These are phyloP conservation scores for Xanthoconium purpureum DNA, from an alignment of 768 basidiomycete genomes.

Conservation along the genomic window DNA sequence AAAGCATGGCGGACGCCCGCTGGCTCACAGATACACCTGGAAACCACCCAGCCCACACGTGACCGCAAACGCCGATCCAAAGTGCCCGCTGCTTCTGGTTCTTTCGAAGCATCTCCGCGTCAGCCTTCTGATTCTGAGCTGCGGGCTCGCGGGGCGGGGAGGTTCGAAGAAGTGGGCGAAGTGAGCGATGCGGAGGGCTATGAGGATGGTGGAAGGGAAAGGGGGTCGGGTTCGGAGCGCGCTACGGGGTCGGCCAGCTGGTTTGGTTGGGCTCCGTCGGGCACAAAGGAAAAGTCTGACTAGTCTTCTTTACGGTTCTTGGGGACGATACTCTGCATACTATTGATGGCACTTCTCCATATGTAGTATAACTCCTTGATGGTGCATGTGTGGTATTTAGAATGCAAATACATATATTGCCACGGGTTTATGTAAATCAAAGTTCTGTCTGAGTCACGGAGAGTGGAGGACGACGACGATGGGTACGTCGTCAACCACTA, in stretches of 20 bases:
- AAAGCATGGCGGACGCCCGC: constrained; percentile 29
- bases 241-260: constrained; percentile 33
- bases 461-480: too few species aligned
- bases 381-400: constrained; percentile 3
- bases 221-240: constrained; percentile 15
- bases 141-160: constrained; percentile 46
- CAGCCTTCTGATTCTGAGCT: constrained; percentile 42
- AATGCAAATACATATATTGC: constrained; percentile 8
- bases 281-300: constrained; percentile 21
- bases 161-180: constrained; percentile 70
- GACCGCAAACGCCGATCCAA: constrained; percentile 53
- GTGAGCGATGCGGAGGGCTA: constrained; percentile 69
- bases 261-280: constrained; percentile 34
- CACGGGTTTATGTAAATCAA: background rate
- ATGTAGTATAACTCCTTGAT: constrained; percentile 1
- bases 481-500: too few species aligned
- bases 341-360: background rate
- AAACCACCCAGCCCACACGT: constrained; percentile 31
- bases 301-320: constrained; percentile 1
- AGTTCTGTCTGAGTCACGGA: too few species aligned
- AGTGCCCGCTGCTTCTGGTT: constrained; percentile 36
- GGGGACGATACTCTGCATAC: background rate
- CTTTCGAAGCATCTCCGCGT: constrained; percentile 34
- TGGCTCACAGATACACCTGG: constrained; percentile 30
- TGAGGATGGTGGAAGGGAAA: constrained; percentile 34